Evolutionary conservation across 148 eudicot genomes (phyloP).

Genomic region (Diospyros kaki): DNA sequence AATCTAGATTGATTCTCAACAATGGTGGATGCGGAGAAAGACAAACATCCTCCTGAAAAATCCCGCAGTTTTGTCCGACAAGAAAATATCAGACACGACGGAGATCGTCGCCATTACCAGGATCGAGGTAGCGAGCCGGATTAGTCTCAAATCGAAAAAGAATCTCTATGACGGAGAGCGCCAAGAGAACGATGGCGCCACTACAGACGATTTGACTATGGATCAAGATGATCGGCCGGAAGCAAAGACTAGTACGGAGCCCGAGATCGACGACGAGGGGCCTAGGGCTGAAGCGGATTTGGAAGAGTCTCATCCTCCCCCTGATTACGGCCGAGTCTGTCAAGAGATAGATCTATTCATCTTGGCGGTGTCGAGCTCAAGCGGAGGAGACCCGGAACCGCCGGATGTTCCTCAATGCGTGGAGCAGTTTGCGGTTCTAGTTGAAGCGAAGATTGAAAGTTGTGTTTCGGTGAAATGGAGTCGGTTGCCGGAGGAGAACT

Average conservation of each 20-base stretch:
- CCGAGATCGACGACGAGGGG: conserved; percentile 10
- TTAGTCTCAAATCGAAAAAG: neutral
- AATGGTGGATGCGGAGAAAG: conserved; percentile 28
- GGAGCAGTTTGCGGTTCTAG: conserved; percentile 30
- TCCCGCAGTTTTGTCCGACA: neutral
- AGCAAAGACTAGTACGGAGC: neutral
- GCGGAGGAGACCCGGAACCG: conserved; percentile 1
- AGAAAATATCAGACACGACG: neutral
- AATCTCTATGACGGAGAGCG: too few relatives aligned
- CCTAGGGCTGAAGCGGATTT: neutral
- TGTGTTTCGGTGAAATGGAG: conserved; percentile 31
- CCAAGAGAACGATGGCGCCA: neutral
- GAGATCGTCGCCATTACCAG: neutral
- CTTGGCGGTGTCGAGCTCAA: conserved; percentile 6
- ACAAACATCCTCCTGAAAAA: conserved; percentile 17
- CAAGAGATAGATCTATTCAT: conserved; percentile 36
- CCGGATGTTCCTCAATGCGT: conserved; percentile 29
- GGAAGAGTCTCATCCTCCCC: conserved; percentile 21
- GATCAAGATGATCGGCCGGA: neutral
- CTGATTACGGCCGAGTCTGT: conserved; percentile 26
- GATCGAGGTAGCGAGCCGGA: neutral
- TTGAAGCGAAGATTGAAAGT: conserved; percentile 32
- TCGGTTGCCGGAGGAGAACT: conserved; percentile 19
- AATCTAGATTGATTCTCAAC: too few relatives aligned
- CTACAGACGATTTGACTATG: neutral